A percentile compares a stretch with the other conserved stretches of the same genome.
Conservation (phyloP, 148 eudicot genomes). For the Spergularia marina region DNA sequence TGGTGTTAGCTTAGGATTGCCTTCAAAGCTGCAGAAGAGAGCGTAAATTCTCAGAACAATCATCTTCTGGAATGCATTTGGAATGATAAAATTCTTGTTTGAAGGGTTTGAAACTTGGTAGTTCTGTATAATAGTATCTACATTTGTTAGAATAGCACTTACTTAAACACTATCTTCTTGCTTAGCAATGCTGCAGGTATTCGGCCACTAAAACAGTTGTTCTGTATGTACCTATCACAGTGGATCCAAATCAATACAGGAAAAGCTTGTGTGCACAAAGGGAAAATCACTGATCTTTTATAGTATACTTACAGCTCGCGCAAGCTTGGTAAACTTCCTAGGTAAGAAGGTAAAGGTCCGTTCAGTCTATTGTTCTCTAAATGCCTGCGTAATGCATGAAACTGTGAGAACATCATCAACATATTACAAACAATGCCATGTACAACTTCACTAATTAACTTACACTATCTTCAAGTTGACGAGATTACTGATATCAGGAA, state of each 20-base stretch:
- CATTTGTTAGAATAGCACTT: slow-evolving; percentile 34
- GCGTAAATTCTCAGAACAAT: slow-evolving; percentile 12
- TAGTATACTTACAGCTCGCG: slow-evolving; percentile 65
- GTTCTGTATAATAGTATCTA: not conserved
- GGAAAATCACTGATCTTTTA: not conserved
- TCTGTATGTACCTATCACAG: slow-evolving; percentile 74
- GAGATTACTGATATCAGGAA: slow-evolving; percentile 69
- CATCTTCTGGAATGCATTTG: not conserved
- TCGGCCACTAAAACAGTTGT: slow-evolving; percentile 74
- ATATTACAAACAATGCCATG: slow-evolving; percentile 13
- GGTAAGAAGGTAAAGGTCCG: slow-evolving; percentile 73
- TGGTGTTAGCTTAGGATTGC: slow-evolving; percentile 62
- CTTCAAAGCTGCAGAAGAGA: slow-evolving; percentile 57
- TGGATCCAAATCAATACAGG: not conserved
- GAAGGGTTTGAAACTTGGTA: not conserved
- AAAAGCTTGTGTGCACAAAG: not conserved
- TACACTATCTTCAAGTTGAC: slow-evolving; percentile 59
- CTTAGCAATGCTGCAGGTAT: slow-evolving; percentile 63
- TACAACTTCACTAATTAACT: slow-evolving; percentile 40
- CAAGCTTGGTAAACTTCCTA: slow-evolving; percentile 75
- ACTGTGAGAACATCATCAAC: slow-evolving; percentile 3
- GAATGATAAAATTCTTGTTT: not conserved
- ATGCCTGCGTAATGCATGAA: slow-evolving; percentile 57
- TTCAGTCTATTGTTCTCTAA: slow-evolving; percentile 75
- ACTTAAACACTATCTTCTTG: slow-evolving; percentile 62